Evolutionary conservation across 495 filamentous ascomycete species (phyloP).

Genomic region (Aspergillus sparsus): DNA sequence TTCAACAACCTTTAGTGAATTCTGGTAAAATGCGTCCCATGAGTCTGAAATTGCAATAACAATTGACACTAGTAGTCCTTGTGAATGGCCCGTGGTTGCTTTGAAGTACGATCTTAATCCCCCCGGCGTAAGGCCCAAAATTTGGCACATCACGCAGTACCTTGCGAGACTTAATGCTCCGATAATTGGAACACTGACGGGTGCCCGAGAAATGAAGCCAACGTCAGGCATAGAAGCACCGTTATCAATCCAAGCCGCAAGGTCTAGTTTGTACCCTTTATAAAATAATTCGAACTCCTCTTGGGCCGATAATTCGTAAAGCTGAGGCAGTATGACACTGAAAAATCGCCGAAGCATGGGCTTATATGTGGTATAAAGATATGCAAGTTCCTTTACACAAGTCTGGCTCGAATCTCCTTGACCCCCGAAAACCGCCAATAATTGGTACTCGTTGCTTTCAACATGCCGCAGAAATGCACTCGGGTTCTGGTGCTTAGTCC

Average conservation of each 20-base stretch:
- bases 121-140: constrained; percentile 29
- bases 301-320: constrained; percentile 19
- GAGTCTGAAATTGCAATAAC: constrained; percentile 30
- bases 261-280: constrained; percentile 18
- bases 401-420: constrained; percentile 28
- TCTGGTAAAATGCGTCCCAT: constrained; percentile 32
- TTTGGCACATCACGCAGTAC: constrained; percentile 30
- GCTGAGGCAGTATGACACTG: constrained; percentile 18
- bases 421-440: constrained; percentile 31
- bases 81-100: constrained; percentile 37
- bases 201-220: constrained; percentile 28
- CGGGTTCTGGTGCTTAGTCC: not conserved
- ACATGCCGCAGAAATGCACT: constrained; percentile 25
- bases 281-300: constrained; percentile 15
- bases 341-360: constrained; percentile 23
- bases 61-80: constrained; percentile 32
- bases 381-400: constrained; percentile 25
- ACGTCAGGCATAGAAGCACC: constrained; percentile 16
- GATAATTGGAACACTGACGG: constrained; percentile 38
- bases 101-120: constrained; percentile 27
- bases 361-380: constrained; percentile 25
- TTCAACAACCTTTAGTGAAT: constrained; percentile 10
- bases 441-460: constrained; percentile 16
- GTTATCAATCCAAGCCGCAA: constrained; percentile 29
- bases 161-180: constrained; percentile 31